Conservation (phyloP, 208 protist genomes). For the Tritrichomonas foetus region DNA sequence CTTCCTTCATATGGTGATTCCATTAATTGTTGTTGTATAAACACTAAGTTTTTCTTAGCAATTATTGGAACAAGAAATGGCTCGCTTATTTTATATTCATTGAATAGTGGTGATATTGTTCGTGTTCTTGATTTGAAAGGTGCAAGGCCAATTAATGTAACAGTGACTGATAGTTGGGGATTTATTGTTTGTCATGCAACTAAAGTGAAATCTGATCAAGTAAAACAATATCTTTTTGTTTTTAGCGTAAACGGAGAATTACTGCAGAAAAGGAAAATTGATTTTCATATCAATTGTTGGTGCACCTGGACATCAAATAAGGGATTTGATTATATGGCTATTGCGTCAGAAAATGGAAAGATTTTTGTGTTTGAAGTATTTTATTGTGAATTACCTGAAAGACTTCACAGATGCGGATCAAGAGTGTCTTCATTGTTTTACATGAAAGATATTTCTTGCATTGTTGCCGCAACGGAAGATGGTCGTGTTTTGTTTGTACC, state of each 20-base stretch:
- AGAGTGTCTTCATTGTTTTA: background rate
- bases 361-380: background rate
- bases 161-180: background rate
- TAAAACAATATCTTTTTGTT: background rate
- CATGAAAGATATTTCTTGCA: background rate
- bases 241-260: background rate
- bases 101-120: background rate
- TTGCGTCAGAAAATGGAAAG: background rate
- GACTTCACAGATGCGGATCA: background rate
- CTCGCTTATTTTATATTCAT: background rate
- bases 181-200: conserved; percentile 1
- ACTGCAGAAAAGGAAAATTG: background rate
- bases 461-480: background rate
- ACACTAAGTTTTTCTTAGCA: background rate
- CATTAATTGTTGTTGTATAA: background rate
- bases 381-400: background rate
- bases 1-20: background rate
- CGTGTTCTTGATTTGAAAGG: background rate
- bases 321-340: background rate
- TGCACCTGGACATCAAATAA: background rate
- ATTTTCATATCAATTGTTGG: background rate
- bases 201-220: background rate
- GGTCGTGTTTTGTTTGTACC: background rate
- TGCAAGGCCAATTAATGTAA: background rate
- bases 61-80: background rate